Percentiles rank a stretch among this genome's conserved stretches.
phyloP scores from a whole-genome alignment of 805 yeast genomes.

The Teunomyces stri region DNA sequence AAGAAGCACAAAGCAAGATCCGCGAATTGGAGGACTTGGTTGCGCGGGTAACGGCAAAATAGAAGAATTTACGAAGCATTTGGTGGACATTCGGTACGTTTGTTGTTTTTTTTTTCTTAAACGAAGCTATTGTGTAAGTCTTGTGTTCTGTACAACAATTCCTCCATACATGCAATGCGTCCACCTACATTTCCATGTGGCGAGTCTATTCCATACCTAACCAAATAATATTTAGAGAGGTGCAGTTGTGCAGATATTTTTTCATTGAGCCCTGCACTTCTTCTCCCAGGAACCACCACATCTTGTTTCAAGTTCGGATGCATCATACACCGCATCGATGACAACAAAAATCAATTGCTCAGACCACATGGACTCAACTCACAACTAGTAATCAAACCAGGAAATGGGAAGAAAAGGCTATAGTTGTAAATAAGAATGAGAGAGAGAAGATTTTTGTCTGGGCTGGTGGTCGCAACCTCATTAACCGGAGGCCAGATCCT shows the following conservation, averaged over 20 bases:
- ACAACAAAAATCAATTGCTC: too few relatives aligned
- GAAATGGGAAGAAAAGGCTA: too few relatives aligned
- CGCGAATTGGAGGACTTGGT: conserved; percentile 15
- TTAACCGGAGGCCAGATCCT: too few relatives aligned
- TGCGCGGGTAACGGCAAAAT: neutral
- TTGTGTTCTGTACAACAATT: neutral
- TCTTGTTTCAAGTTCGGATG: neutral
- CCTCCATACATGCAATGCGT: neutral
- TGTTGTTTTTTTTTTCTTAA: neutral
- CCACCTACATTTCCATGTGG: neutral
- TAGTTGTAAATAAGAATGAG: too few relatives aligned
- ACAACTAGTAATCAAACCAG: too few relatives aligned
- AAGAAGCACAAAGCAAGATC: conserved; percentile 17
- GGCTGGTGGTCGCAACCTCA: too few relatives aligned
- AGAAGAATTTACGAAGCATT: neutral
- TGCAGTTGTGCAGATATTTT: neutral
- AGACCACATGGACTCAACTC: too few relatives aligned
- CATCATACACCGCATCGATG: too few relatives aligned
- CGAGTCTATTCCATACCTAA: neutral
- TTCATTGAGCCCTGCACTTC: neutral
- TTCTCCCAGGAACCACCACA: neutral
- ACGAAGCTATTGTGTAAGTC: neutral
- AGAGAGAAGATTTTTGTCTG: too few relatives aligned
- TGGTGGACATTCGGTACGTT: neutral
- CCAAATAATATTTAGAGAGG: neutral